These are phyloP conservation scores for Calonectria pauciramosa DNA, from an alignment of 2,329 filamentous ascomycete species.

Conservation along the genomic window DNA sequence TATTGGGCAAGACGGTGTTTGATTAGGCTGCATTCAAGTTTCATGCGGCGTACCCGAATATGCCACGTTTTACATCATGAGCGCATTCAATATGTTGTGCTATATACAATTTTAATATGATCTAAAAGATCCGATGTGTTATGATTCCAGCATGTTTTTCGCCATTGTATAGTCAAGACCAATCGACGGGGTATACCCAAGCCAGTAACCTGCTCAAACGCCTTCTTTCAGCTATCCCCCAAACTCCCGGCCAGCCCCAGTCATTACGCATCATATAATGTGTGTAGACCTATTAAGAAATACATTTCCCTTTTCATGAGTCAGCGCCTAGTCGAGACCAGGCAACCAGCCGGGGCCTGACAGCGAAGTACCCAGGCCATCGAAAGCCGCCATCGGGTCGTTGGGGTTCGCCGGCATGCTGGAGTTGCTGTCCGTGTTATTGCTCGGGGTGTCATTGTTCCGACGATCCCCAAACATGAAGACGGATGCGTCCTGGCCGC, in stretches of 20 bases:
- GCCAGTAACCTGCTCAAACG: conserved; percentile 7
- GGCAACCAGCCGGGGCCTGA: conserved; percentile 52
- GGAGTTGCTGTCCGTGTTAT: conserved; percentile 28
- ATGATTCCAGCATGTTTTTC: neutral
- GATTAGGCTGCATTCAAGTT: neutral
- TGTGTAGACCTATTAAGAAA: neutral
- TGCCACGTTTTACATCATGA: no score
- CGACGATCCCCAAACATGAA: conserved; percentile 48
- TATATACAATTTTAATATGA: neutral
- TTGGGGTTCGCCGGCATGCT: conserved; percentile 37
- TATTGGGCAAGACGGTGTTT: neutral
- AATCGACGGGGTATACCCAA: conserved; percentile 12
- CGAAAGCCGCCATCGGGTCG: conserved; percentile 46
- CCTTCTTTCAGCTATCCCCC: neutral
- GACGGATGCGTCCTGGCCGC: conserved; percentile 41
- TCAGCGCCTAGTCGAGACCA: conserved; percentile 49
- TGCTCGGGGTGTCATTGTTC: conserved; percentile 38
- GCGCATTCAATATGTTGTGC: neutral
- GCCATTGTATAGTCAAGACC: neutral
- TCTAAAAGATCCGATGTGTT: neutral
- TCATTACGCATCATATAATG: conserved; percentile 1
- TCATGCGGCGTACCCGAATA: neutral
- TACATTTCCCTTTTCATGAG: neutral
- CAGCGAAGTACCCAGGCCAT: conserved; percentile 50
- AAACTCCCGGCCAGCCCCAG: conserved; percentile 19